Conservation (phyloP, 2,329 filamentous ascomycete species). For the Penicillium sclerotigenum region DNA sequence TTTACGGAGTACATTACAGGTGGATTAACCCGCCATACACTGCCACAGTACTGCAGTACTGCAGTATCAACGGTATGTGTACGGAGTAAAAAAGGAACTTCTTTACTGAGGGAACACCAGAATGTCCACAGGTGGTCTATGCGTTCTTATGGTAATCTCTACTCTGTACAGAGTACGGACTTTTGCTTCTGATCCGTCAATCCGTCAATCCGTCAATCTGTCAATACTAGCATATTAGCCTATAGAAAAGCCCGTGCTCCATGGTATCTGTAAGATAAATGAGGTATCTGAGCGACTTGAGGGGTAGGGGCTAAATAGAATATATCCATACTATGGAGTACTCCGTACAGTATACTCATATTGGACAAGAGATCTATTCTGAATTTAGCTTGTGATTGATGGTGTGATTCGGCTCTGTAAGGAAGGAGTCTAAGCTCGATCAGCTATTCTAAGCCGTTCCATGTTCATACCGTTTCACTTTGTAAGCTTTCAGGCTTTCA, state of each 20-base stretch:
- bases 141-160: background rate
- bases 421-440: slow-evolving; percentile 1
- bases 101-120: background rate
- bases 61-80: background rate
- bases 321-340: background rate
- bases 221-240: background rate
- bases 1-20: background rate
- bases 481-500: background rate
- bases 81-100: background rate
- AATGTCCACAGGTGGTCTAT: background rate
- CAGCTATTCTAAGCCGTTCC: background rate
- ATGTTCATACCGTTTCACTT: slow-evolving; percentile 1
- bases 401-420: slow-evolving; percentile 15
- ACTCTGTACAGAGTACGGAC: background rate
- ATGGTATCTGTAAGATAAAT: background rate
- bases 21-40: background rate
- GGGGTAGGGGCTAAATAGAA: background rate
- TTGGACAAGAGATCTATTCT: background rate
- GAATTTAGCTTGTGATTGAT: slow-evolving; percentile 16
- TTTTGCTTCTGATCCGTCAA: background rate
- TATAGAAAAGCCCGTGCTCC: background rate
- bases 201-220: background rate
- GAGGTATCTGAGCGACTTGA: background rate
- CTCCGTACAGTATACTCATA: background rate
- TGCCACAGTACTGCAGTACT: background rate